A percentile compares a stretch with the other conserved stretches of the same genome.
phyloP scores from a whole-genome alignment of 2,329 filamentous ascomycete genomes.

The Trichoderma sp. region DNA sequence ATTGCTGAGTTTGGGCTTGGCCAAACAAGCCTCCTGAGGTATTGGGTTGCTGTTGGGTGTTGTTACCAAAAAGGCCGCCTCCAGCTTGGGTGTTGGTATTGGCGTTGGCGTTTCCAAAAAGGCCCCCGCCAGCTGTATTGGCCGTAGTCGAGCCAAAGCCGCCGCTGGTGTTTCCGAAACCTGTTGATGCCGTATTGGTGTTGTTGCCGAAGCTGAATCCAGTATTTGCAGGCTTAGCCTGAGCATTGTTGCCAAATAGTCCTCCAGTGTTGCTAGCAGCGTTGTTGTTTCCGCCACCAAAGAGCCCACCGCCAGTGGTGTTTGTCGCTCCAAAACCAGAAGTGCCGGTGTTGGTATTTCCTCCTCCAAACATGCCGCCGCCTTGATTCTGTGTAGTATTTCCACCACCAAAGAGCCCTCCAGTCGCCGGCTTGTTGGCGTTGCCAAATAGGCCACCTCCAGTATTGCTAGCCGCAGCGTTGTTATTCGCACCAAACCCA shows the following conservation, averaged over 20 bases:
- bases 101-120: conserved; percentile 44
- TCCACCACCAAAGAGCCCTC: conserved; percentile 43
- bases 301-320: conserved; percentile 37
- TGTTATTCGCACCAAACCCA: conserved; percentile 44
- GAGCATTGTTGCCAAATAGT: conserved; percentile 47
- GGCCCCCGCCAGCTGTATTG: conserved; percentile 33
- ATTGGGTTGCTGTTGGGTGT: conserved; percentile 38
- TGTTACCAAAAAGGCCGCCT: conserved; percentile 47
- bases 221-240: conserved; percentile 39
- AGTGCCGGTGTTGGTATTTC: conserved; percentile 33
- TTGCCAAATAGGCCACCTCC: conserved; percentile 32
- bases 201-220: conserved; percentile 50
- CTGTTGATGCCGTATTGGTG: conserved; percentile 31
- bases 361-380: conserved; percentile 45
- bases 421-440: conserved; percentile 29
- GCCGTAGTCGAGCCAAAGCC: conserved; percentile 41
- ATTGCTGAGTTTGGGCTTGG: conserved; percentile 36
- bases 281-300: conserved; percentile 33
- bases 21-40: conserved; percentile 41
- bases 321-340: conserved; percentile 42
- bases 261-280: conserved; percentile 36
- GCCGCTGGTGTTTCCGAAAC: conserved; percentile 36
- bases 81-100: conserved; percentile 32
- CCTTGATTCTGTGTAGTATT: conserved; percentile 31
- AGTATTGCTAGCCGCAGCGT: conserved; percentile 35